Percentiles rank a stretch among this genome's conserved stretches.
Evolutionary conservation across 192 early-diverging fungal species (phyloP).

Genomic region (Coemansia sp.): DNA sequence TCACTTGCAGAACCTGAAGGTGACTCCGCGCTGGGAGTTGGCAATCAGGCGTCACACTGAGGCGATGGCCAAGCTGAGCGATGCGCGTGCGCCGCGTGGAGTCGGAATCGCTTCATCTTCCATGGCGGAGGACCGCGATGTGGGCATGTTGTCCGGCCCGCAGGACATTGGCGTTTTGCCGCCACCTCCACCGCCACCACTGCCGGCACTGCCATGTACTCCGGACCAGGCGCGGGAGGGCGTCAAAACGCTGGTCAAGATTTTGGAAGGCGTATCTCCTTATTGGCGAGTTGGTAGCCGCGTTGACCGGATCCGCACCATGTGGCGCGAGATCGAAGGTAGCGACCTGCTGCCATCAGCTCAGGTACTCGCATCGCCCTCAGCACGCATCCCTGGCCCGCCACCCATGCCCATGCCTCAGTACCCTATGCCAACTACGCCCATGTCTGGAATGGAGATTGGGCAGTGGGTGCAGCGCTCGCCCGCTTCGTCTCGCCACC

Average conservation of each 20-base stretch:
- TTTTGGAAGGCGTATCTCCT: slow-evolving; percentile 38
- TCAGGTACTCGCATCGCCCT: slow-evolving; percentile 5
- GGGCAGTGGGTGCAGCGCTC: slow-evolving; percentile 13
- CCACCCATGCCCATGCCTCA: slow-evolving; percentile 1
- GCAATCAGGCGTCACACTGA: slow-evolving; percentile 26
- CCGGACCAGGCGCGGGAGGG: slow-evolving; percentile 43
- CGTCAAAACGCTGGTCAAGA: slow-evolving; percentile 38
- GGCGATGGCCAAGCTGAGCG: slow-evolving; percentile 25
- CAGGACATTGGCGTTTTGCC: slow-evolving; percentile 36
- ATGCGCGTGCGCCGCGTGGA: slow-evolving; percentile 18
- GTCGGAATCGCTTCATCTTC: background rate
- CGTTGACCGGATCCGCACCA: slow-evolving; percentile 28
- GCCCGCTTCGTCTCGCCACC: slow-evolving; percentile 1
- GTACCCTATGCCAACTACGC: slow-evolving; percentile 4
- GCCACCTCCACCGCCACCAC: slow-evolving; percentile 23
- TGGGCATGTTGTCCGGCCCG: slow-evolving; percentile 32
- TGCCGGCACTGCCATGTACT: slow-evolving; percentile 45
- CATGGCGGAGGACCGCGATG: slow-evolving; percentile 11
- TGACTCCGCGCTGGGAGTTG: slow-evolving; percentile 42
- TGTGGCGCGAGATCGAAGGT: slow-evolving; percentile 43
- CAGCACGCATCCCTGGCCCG: slow-evolving; percentile 11
- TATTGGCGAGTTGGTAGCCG: slow-evolving; percentile 47
- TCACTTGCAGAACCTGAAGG: slow-evolving; percentile 42
- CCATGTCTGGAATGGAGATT: slow-evolving; percentile 11
- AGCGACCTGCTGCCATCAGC: slow-evolving; percentile 18